phyloP scores from a whole-genome alignment of 257 asterid genomes.

The Nyctanthes arbortristis region DNA sequence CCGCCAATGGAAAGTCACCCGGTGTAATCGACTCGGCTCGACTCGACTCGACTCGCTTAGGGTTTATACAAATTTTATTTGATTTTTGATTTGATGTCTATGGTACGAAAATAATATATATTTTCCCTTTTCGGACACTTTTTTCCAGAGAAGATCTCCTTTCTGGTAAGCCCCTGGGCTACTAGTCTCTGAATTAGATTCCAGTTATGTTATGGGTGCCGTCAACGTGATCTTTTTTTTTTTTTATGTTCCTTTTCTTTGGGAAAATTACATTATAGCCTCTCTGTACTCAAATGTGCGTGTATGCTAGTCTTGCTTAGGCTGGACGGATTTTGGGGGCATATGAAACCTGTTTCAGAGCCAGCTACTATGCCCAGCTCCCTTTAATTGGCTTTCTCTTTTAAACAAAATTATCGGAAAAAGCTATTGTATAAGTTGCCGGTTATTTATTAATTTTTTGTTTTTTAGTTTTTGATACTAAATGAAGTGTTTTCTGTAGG shows the following conservation, averaged over 20 bases:
- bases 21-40: too few species aligned
- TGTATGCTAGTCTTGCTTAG: neutral
- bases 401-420: neutral
- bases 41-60: too few species aligned
- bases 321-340: neutral
- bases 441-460: neutral
- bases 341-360: neutral
- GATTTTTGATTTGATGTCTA: too few species aligned
- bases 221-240: neutral
- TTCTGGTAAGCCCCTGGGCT: neutral
- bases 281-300: neutral
- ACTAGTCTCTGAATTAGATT: neutral
- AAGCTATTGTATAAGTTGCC: neutral
- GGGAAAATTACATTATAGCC: neutral
- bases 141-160: neutral
- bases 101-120: too few species aligned
- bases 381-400: neutral
- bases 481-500: constrained; percentile 25
- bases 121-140: too few species aligned
- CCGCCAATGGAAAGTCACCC: too few species aligned
- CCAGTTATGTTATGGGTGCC: neutral
- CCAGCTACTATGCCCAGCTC: neutral
- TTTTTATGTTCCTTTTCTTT: too few species aligned
- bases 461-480: neutral
- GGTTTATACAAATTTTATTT: too few species aligned